These are phyloP conservation scores for Trichoderma sp. DNA, from an alignment of 2,329 filamentous ascomycete species.

Conservation along the genomic window DNA sequence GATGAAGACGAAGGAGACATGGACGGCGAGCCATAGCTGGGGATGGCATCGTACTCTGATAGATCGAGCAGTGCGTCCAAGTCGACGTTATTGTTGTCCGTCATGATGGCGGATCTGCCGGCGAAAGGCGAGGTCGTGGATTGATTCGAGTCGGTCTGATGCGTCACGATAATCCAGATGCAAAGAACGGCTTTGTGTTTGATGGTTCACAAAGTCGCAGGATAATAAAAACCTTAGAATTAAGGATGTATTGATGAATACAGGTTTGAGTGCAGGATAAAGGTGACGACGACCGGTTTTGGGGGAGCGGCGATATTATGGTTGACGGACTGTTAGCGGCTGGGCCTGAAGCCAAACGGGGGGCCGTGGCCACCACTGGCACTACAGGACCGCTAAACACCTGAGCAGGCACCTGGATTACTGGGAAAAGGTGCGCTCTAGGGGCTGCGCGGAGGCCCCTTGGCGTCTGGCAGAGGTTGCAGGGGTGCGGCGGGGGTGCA, in stretches of 20 bases:
- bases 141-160: neutral
- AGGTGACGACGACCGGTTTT: slow-evolving; percentile 10
- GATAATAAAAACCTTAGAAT: neutral
- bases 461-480: slow-evolving; percentile 17
- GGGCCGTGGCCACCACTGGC: neutral
- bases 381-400: neutral
- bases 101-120: slow-evolving; percentile 32
- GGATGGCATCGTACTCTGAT: slow-evolving; percentile 59
- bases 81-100: slow-evolving; percentile 47
- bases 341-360: neutral
- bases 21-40: slow-evolving; percentile 59
- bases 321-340: slow-evolving; percentile 35
- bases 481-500: slow-evolving; percentile 23
- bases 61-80: slow-evolving; percentile 61
- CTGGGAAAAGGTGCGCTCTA: neutral
- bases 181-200: neutral
- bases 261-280: slow-evolving; percentile 22
- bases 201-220: neutral
- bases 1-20: slow-evolving; percentile 54
- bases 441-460: slow-evolving; percentile 20
- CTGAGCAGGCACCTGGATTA: neutral
- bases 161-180: neutral
- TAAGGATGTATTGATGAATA: slow-evolving; percentile 24
- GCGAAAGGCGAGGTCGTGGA: neutral
- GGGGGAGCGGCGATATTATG: slow-evolving; percentile 19